These are phyloP conservation scores for Cardamine occulta DNA, from an alignment of 345 rosid species.

Conservation along the genomic window DNA sequence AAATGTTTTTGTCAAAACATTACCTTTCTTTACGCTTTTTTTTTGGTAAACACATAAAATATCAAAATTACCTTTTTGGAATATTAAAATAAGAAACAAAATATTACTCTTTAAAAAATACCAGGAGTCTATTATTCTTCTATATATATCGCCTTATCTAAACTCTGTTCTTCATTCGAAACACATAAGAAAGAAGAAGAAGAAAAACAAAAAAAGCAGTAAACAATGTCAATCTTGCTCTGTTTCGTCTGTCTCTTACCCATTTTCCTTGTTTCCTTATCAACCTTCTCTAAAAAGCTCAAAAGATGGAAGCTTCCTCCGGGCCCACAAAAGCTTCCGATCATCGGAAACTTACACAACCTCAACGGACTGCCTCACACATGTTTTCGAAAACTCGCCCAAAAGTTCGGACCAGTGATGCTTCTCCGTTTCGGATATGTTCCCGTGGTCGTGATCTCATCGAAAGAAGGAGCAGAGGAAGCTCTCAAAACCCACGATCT, in stretches of 20 bases:
- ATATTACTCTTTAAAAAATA: too few relatives aligned
- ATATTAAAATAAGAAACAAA: too few relatives aligned
- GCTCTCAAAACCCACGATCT: constrained; percentile 30
- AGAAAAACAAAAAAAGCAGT: neutral
- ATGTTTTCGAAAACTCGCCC: neutral
- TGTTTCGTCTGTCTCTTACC: neutral
- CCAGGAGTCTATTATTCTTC: neutral
- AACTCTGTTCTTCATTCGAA: neutral
- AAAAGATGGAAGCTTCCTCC: neutral
- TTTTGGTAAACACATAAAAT: neutral
- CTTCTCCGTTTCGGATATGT: constrained; percentile 23
- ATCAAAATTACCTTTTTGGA: too few relatives aligned
- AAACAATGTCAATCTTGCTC: neutral
- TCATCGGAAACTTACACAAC: constrained; percentile 37
- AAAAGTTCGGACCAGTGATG: constrained; percentile 22
- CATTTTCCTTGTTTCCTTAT: neutral
- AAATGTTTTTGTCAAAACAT: too few relatives aligned
- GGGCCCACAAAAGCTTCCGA: neutral
- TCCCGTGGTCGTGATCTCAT: constrained; percentile 20
- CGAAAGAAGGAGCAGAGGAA: constrained; percentile 31
- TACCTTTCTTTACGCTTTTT: neutral
- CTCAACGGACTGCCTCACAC: neutral
- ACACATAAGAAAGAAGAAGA: too few relatives aligned
- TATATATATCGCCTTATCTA: neutral
- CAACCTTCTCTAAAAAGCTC: neutral